These are phyloP conservation scores for Phialocephala subalpina DNA, from an alignment of 2,329 filamentous ascomycete species.

Conservation along the genomic window DNA sequence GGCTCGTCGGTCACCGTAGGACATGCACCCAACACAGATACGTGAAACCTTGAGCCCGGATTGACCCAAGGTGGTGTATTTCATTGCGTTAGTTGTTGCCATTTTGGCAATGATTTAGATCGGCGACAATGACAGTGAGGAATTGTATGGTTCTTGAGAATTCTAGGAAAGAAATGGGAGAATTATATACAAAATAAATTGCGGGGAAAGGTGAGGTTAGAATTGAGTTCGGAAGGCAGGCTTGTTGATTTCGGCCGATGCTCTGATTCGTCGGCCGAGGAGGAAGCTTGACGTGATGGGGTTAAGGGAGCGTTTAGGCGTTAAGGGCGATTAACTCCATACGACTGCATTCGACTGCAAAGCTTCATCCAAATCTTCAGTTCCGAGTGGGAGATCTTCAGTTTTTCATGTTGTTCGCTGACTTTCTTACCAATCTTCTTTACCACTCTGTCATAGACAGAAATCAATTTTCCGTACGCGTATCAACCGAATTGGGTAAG, in stretches of 20 bases:
- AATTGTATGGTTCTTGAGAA: background rate
- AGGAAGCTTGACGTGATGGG: background rate
- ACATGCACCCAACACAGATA: slow-evolving; percentile 56
- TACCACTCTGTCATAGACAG: no score
- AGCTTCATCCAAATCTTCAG: no score
- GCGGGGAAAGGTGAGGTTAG: slow-evolving; percentile 3
- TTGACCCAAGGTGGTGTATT: slow-evolving; percentile 46
- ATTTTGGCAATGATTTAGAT: background rate
- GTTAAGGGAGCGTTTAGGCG: background rate
- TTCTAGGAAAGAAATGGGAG: background rate
- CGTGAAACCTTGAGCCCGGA: slow-evolving; percentile 61
- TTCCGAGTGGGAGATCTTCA: no score
- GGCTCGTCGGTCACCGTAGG: slow-evolving; percentile 3
- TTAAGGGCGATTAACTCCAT: background rate
- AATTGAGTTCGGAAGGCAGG: background rate
- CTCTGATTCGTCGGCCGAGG: background rate
- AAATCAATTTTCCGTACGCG: no score
- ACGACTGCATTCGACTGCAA: background rate
- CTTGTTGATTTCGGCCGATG: background rate
- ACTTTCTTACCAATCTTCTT: no score
- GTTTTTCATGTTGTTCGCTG: no score
- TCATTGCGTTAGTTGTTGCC: background rate
- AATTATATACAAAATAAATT: background rate
- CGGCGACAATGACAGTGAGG: background rate
- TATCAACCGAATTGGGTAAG: no score